Evolutionary conservation across 495 filamentous ascomycete species (phyloP), one percentile per base, ranked within the genome.

Genomic region (Daldinia decipiens): DNA sequence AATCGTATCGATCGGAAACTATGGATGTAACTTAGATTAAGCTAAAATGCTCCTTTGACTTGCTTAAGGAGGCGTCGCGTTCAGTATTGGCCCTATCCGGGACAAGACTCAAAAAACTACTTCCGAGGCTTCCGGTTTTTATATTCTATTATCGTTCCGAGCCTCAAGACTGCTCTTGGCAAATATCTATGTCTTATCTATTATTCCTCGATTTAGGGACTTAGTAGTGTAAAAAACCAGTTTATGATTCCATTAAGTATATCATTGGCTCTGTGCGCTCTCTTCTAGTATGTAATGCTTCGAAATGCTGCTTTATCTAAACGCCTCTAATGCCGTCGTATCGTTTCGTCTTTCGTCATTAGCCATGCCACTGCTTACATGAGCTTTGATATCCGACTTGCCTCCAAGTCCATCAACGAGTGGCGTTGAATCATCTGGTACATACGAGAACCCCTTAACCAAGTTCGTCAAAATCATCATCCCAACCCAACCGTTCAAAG

Each of bases 401-500:
- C 29, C 15, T n/a, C 27, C 15, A 55, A n/a, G 9, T 47, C 40
- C 5, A 9, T 19, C 40, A 45, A 45, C 40, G 2, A 43, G 39
- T 43, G 39, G 39, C n/a, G 39, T 43, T 43, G 39, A 17, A 45
- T 45, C 17, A 40, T 43, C 55, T 6, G 52, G 15, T 36, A 36
- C 27, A 29, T 29, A 29, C 53, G 9, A 36, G 15, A 32, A 39
- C 19, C 19, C 59, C 31, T 67, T 34, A 77, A 17, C 50, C 55
- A 36, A 77, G 43, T 11, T 77, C 75, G 19, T 85, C 89, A 64
- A 87, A 83, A 67, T 90, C 87, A 73, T 91, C 89, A 71, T 95
- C 90, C 93, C 93, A 93, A 52, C 93, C 91, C 54, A 95, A 76
- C 38, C 82, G 80, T 77, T 90, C 87, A 74, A 91, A 96, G 52